phyloP scores from a whole-genome alignment of 2,329 filamentous ascomycete species.

The Dendrostoma leiphaemia region DNA sequence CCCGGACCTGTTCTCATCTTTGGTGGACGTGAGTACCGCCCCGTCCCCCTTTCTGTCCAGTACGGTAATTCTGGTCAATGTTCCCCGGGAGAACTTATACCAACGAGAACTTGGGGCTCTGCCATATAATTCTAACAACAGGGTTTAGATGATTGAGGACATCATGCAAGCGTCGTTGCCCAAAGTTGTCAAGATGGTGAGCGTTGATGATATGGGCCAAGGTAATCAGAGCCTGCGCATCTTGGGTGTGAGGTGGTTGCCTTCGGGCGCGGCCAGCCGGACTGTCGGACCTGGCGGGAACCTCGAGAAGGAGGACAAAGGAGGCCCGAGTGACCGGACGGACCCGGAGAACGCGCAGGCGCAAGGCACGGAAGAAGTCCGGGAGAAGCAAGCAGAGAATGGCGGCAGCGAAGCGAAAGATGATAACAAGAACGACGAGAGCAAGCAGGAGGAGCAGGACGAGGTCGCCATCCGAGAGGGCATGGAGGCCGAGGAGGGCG shows the following conservation, averaged over 20 bases:
- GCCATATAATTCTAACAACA: too few species aligned
- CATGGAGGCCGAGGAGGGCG: constrained; percentile 74
- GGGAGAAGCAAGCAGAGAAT: constrained; percentile 31
- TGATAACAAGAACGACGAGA: constrained; percentile 31
- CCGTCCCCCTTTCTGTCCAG: background rate
- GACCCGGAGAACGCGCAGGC: constrained; percentile 34
- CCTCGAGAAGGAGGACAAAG: constrained; percentile 38
- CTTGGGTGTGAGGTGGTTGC: constrained; percentile 69
- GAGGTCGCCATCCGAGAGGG: constrained; percentile 47
- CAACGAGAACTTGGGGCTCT: too few species aligned
- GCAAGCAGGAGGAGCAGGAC: constrained; percentile 33
- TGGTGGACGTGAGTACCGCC: constrained; percentile 51
- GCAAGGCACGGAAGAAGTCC: constrained; percentile 31
- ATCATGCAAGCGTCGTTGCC: constrained; percentile 78
- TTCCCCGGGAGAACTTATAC: too few species aligned
- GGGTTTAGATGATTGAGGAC: constrained; percentile 72
- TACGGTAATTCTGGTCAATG: too few species aligned
- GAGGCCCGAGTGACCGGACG: constrained; percentile 40
- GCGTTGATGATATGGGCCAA: constrained; percentile 73
- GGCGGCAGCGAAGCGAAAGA: constrained; percentile 31
- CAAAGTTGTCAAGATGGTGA: constrained; percentile 69
- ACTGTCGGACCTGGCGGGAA: constrained; percentile 59
- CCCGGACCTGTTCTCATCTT: constrained; percentile 67
- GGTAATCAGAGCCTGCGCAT: constrained; percentile 70
- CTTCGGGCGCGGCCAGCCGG: constrained; percentile 64